Conservation (phyloP, 257 asterid species). For the Ilex asprella region DNA sequence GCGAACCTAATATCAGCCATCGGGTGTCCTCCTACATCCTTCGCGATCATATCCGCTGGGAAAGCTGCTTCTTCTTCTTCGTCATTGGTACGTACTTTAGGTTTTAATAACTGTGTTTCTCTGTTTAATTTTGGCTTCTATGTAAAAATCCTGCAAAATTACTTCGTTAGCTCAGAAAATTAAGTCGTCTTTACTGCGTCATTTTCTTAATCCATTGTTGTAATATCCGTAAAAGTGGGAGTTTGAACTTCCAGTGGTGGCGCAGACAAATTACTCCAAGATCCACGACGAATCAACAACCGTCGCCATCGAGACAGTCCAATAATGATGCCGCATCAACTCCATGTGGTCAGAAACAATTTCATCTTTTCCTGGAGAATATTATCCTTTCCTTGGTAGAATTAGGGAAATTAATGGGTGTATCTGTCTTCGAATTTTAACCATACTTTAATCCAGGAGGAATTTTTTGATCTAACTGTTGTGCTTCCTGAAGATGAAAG, state of each 20-base stretch:
- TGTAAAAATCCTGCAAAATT: neutral
- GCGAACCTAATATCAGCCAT: constrained; percentile 28
- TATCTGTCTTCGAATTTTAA: constrained; percentile 5
- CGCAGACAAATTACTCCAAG: neutral
- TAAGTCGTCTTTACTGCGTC: neutral
- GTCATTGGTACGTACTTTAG: constrained; percentile 4
- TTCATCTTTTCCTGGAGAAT: too few relatives aligned
- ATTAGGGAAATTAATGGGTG: too few relatives aligned
- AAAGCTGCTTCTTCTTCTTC: constrained; percentile 12
- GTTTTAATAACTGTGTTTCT: too few relatives aligned
- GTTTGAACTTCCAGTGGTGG: neutral
- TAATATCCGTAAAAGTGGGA: too few relatives aligned
- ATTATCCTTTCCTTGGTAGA: too few relatives aligned
- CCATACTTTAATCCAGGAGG: too few relatives aligned
- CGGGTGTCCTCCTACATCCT: constrained; percentile 29
- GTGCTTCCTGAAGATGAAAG: constrained; percentile 30
- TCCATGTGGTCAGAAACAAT: neutral
- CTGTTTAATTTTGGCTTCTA: neutral
- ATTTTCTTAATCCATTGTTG: too few relatives aligned
- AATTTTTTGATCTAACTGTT: neutral
- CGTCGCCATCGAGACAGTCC: neutral
- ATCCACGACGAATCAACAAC: too few relatives aligned
- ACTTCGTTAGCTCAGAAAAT: neutral
- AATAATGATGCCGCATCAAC: neutral
- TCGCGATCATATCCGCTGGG: constrained; percentile 17